phyloP scores from a whole-genome alignment of 2,329 filamentous ascomycete species.

The Elsinoe batatas region DNA sequence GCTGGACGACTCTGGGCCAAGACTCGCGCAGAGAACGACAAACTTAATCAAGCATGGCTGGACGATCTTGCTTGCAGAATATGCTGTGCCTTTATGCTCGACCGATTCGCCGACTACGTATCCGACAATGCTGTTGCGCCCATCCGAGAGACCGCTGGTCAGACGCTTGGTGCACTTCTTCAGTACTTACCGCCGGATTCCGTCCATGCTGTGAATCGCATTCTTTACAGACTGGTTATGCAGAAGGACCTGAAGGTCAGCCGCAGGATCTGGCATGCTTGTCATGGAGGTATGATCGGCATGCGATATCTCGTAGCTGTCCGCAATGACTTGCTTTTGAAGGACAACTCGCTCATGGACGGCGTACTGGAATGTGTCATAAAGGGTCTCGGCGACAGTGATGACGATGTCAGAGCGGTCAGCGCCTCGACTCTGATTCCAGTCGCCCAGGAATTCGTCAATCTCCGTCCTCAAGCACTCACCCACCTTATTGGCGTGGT shows the following conservation, averaged over 20 bases:
- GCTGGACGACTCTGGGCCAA: conserved; percentile 70
- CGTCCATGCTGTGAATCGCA: conserved; percentile 73
- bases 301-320: conserved; percentile 91
- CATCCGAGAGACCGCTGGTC: conserved; percentile 88
- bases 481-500: conserved; percentile 84
- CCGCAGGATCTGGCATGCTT: conserved; percentile 79
- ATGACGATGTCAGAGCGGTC: conserved; percentile 93
- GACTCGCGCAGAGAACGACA: conserved; percentile 63
- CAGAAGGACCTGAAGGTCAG: conserved; percentile 69
- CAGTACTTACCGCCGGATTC: conserved; percentile 71
- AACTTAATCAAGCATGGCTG: conserved; percentile 73
- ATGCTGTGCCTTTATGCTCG: conserved; percentile 92
- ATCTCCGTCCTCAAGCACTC: conserved; percentile 66
- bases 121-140: conserved; percentile 95
- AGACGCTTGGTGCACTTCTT: conserved; percentile 80
- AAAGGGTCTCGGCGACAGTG: conserved; percentile 80
- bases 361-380: conserved; percentile 88
- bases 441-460: conserved; percentile 90
- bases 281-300: conserved; percentile 96
- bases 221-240: conserved; percentile 84
- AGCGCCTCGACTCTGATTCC: conserved; percentile 96
- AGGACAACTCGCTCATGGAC: conserved; percentile 78
- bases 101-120: conserved; percentile 95
- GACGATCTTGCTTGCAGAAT: conserved; percentile 92
- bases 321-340: conserved; percentile 78